Conservation (phyloP, 352 stramenopile genomes). For the Pythium coloratum region DNA sequence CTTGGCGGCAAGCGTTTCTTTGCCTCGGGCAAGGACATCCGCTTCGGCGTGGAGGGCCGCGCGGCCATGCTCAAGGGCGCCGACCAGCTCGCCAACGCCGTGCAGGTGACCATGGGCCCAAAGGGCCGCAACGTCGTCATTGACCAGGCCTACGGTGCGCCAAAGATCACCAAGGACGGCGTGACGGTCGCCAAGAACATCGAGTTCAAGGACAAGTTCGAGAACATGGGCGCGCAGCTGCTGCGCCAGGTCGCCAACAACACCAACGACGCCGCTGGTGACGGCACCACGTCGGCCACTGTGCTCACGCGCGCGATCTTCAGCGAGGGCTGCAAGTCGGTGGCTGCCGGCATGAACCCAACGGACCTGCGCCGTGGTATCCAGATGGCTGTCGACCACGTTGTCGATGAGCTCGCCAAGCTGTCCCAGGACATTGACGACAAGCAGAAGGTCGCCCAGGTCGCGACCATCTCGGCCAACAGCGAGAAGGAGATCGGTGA, state of each 20-base stretch:
- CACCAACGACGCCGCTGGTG: slow-evolving; percentile 99
- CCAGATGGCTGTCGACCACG: slow-evolving; percentile 96
- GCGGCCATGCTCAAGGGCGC: slow-evolving; percentile 98
- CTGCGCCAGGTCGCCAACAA: slow-evolving; percentile 94
- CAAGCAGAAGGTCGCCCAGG: slow-evolving; percentile 99
- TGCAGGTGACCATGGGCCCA: slow-evolving; percentile 99
- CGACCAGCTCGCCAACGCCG: slow-evolving; percentile 98
- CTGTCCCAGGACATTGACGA: slow-evolving; percentile 97
- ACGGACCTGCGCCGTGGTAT: slow-evolving; percentile 98
- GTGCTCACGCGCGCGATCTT: slow-evolving; percentile 99
- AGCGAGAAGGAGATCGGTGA: slow-evolving; percentile 97
- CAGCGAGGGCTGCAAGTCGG: slow-evolving; percentile 98
- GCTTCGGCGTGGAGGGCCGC: slow-evolving; percentile 97
- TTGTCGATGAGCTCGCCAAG: slow-evolving; percentile 94
- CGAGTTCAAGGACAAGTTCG: slow-evolving; percentile 96
- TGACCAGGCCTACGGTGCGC: slow-evolving; percentile 96
- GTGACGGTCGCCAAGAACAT: slow-evolving; percentile 98
- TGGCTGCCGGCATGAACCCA: slow-evolving; percentile 99
- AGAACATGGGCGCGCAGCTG: slow-evolving; percentile 89
- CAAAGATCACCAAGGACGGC: slow-evolving; percentile 99
- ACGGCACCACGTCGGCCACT: slow-evolving; percentile 99
- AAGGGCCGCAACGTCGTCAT: slow-evolving; percentile 99
- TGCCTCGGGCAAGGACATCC: slow-evolving; percentile 97
- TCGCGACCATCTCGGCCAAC: slow-evolving; percentile 99
- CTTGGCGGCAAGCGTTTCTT: slow-evolving; percentile 65